phyloP scores from a whole-genome alignment of 768 basidiomycete genomes.

The Suillus spraguei region DNA sequence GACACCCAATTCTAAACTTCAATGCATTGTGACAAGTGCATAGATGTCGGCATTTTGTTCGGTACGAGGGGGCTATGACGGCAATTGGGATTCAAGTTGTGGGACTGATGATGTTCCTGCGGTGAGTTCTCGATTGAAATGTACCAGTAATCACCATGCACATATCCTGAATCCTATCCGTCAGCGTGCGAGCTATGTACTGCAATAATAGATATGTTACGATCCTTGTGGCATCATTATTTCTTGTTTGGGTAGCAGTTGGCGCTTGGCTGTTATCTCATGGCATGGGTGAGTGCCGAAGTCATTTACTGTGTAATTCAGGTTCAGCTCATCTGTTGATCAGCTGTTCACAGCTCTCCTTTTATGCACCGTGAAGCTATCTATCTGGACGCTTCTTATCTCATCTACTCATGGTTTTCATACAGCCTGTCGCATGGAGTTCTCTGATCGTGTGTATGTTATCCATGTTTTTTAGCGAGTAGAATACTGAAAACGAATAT shows the following conservation, averaged over 20 bases:
- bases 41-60: conserved; percentile 49
- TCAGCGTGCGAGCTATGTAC: conserved; percentile 26
- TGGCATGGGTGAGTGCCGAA: conserved; percentile 48
- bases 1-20: neutral
- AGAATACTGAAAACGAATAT: neutral
- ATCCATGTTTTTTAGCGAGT: neutral
- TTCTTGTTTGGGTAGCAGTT: conserved; percentile 44
- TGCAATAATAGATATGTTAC: conserved; percentile 11
- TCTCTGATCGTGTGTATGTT: conserved; percentile 27
- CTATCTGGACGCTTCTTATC: conserved; percentile 26
- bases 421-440: conserved; percentile 45
- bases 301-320: neutral
- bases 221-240: conserved; percentile 29
- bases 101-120: conserved; percentile 47
- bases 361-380: conserved; percentile 14
- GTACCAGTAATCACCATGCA: neutral
- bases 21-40: conserved; percentile 1
- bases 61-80: conserved; percentile 53
- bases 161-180: neutral
- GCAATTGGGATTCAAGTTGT: conserved; percentile 41
- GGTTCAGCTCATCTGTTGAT: conserved; percentile 6
- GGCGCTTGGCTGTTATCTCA: conserved; percentile 57
- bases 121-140: conserved; percentile 28
- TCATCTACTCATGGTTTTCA: neutral
- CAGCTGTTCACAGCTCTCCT: conserved; percentile 19